phyloP scores from a whole-genome alignment of 2,329 filamentous ascomycete genomes.

The Penicillium hordei region DNA sequence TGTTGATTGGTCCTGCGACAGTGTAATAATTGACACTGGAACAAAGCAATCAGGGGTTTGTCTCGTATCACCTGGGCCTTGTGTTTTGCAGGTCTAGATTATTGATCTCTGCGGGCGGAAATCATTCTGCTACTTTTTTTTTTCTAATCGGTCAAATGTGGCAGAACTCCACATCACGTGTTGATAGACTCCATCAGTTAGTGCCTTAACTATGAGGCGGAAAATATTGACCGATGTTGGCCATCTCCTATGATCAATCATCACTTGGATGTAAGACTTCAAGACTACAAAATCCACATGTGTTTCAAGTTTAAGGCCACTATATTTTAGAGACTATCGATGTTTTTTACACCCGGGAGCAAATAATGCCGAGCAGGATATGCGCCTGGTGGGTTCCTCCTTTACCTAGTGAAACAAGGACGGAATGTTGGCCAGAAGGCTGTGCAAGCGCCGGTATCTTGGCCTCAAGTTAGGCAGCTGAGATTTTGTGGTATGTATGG shows the following conservation, averaged over 20 bases:
- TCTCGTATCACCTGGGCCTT: constrained; percentile 13
- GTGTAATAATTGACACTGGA: constrained; percentile 3
- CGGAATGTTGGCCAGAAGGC: not conserved
- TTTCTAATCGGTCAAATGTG: constrained; percentile 26
- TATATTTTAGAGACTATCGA: not conserved
- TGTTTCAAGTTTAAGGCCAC: not conserved
- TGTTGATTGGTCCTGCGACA: constrained; percentile 19
- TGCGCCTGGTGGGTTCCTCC: not conserved
- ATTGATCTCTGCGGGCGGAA: constrained; percentile 23
- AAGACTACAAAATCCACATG: not conserved
- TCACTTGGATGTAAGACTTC: not conserved
- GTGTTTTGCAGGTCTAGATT: constrained; percentile 29
- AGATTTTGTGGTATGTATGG: not conserved
- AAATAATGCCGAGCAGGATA: not conserved
- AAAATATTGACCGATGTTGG: not conserved
- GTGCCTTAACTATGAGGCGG: constrained; percentile 14
- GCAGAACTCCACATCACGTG: constrained; percentile 36
- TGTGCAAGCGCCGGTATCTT: constrained; percentile 1
- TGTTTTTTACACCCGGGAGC: not conserved
- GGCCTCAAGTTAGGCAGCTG: constrained; percentile 1
- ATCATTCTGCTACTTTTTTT: constrained; percentile 29
- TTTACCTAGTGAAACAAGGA: not conserved
- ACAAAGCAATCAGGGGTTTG: constrained; percentile 9
- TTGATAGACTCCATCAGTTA: constrained; percentile 23
- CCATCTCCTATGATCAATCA: not conserved